These are phyloP conservation scores for Hymenotorrendiella dingleyae DNA, from an alignment of 2,329 filamentous ascomycete genomes.

Conservation along the genomic window DNA sequence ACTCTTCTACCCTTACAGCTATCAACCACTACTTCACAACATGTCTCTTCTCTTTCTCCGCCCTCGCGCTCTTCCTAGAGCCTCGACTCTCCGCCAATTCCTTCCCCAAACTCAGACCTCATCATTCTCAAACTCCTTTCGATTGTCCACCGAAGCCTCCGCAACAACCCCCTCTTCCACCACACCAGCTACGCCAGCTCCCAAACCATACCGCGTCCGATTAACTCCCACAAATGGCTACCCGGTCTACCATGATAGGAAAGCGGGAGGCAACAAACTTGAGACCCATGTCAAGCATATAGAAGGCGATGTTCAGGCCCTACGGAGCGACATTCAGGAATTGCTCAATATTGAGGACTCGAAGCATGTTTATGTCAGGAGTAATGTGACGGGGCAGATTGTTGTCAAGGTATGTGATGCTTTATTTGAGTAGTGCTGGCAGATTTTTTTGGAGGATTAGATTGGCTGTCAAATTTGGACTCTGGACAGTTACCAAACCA, in stretches of 20 bases:
- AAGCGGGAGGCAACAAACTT: slow-evolving; percentile 69
- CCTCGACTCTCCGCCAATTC: slow-evolving; percentile 25
- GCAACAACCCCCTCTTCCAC: slow-evolving; percentile 5
- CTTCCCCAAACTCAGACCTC: slow-evolving; percentile 15
- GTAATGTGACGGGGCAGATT: slow-evolving; percentile 62
- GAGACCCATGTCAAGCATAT: slow-evolving; percentile 74
- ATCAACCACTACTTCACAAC: slow-evolving; percentile 6
- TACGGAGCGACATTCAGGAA: slow-evolving; percentile 58
- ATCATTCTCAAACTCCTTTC: neutral
- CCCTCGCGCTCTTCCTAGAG: slow-evolving; percentile 27
- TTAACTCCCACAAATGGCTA: slow-evolving; percentile 67
- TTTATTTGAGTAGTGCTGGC: neutral
- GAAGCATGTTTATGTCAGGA: slow-evolving; percentile 41
- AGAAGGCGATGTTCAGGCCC: slow-evolving; percentile 60
- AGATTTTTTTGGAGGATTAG: neutral
- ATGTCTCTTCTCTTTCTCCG: slow-evolving; percentile 29
- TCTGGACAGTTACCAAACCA: neutral
- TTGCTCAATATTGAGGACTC: slow-evolving; percentile 46
- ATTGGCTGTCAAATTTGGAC: neutral
- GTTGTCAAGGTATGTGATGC: slow-evolving; percentile 56
- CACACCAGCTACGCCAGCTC: slow-evolving; percentile 2
- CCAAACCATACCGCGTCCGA: slow-evolving; percentile 46
- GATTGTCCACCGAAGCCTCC: slow-evolving; percentile 10
- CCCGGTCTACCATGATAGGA: slow-evolving; percentile 69
- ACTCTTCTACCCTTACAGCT: neutral